A percentile compares a stretch with the other conserved stretches of the same genome.
Evolutionary conservation across 352 stramenopile genomes (phyloP).

Genomic region (Pythium apleroticum): DNA sequence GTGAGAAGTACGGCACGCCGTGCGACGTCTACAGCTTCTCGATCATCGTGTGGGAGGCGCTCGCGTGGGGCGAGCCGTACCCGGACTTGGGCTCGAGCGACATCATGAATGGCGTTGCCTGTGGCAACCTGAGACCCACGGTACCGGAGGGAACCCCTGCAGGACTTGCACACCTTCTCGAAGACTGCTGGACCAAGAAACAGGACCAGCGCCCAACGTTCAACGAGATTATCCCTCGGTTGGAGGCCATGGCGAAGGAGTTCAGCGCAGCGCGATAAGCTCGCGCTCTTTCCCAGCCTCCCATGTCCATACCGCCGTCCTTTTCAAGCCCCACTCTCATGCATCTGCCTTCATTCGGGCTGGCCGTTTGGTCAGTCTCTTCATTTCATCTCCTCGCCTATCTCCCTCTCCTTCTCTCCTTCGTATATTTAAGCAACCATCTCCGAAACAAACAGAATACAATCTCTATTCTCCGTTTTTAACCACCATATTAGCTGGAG

Average conservation of each 20-base stretch:
- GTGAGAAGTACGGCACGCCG: slow-evolving; percentile 79
- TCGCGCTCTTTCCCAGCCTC: not conserved
- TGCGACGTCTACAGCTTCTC: slow-evolving; percentile 89
- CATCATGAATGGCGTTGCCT: slow-evolving; percentile 85
- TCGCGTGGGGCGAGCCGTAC: slow-evolving; percentile 81
- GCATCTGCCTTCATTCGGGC: not conserved
- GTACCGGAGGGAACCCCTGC: slow-evolving; percentile 67
- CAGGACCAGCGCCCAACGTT: slow-evolving; percentile 78
- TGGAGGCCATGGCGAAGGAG: slow-evolving; percentile 82
- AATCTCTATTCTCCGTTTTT: not conserved
- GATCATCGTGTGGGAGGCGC: slow-evolving; percentile 88
- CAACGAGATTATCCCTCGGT: slow-evolving; percentile 76
- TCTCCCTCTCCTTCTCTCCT: not conserved
- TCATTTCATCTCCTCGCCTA: slow-evolving; percentile 2
- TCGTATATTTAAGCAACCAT: slow-evolving; percentile 8
- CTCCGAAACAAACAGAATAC: slow-evolving; percentile 10
- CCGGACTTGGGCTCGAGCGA: slow-evolving; percentile 77
- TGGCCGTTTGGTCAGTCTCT: not conserved
- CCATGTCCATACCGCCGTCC: not conserved
- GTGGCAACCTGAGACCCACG: slow-evolving; percentile 67
- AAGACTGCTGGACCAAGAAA: slow-evolving; percentile 87
- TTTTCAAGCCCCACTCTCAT: slow-evolving; percentile 7
- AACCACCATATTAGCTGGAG: not conserved
- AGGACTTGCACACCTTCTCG: slow-evolving; percentile 52
- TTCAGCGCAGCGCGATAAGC: slow-evolving; percentile 35